Base-by-base conservation (phyloP, 345 rosid species). In the Citrus cavaleriei region DNA sequence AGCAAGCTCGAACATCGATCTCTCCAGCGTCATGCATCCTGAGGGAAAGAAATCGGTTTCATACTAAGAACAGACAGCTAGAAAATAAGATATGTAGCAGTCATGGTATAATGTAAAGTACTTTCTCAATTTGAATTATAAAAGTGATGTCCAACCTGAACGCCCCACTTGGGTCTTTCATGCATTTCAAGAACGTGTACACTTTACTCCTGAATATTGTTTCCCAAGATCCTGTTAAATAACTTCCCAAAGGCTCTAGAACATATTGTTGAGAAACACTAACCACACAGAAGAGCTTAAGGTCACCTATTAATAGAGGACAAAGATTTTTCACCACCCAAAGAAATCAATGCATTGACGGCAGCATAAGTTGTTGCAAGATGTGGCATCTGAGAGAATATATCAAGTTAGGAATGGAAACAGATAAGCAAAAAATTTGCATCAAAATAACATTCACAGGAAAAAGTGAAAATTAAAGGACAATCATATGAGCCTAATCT, bases 1-100 rank as follows among this genome's bases (percentile, higher is more conserved):
- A 96, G 85, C 98, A 96, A 34, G 99, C 97, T 65, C 99, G 95
- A 61, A 91, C 95, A 84, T 95, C 99, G 61, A 91, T 92, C 88
- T 95, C 99, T 81, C 99, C 99, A 74, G 74, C 91, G 74, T 91
- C 94, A 88, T 96, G 99, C 99, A 96, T 96, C 90, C 98, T 96
- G 75, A 38, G 18, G 72, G 67, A 62, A 24, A 74, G 59, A 68
- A 58, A 62, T 13, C 22, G 14, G 24, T n/a, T 21, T 46, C 51
- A 65, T 24, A 74, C 59, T 59, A 54, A 68, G 68, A 79, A 68
- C 7, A 5, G 35, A 28, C 6, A 66, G 27, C n/a, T 42, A 28
- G 25, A 68, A 64, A 51, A 32, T 54, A 19, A 13, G 34, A 59
- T 21, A 74, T 27, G 34, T 19, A 49, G 42, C 22, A 57, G 28